phyloP scores from a whole-genome alignment of 75 land plant genomes.

The Cupressus sempervirens region DNA sequence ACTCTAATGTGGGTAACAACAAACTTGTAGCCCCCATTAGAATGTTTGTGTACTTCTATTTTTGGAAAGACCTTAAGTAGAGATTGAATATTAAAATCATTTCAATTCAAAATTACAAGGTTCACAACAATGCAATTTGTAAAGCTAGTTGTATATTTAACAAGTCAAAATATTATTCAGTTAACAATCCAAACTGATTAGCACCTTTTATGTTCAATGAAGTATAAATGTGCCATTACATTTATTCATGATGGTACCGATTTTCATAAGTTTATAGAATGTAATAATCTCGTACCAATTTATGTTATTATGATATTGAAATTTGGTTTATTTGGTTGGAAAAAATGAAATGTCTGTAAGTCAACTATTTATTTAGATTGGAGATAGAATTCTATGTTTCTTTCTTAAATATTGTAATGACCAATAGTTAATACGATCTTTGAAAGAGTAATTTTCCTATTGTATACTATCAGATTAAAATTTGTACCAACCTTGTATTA shows the following conservation, averaged over 20 bases:
- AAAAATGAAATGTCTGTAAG: slow-evolving; percentile 50
- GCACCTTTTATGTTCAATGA: background rate
- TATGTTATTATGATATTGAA: background rate
- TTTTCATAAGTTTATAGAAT: background rate
- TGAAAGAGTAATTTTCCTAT: slow-evolving; percentile 56
- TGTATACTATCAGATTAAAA: background rate
- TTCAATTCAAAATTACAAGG: background rate
- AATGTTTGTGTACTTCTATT: too few species aligned
- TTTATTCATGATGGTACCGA: background rate
- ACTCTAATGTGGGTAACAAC: background rate
- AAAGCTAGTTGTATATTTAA: background rate
- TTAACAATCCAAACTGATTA: background rate
- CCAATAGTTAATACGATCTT: slow-evolving; percentile 54
- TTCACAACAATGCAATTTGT: background rate
- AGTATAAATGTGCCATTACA: background rate
- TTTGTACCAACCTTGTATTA: background rate
- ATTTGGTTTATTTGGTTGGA: background rate
- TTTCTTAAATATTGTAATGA: slow-evolving; percentile 88
- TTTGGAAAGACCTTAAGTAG: background rate
- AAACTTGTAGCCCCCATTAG: too few species aligned
- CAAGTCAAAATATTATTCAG: background rate
- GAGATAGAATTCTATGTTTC: slow-evolving; percentile 41
- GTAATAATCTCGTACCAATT: background rate
- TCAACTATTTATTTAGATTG: too few species aligned
- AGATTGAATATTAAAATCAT: background rate